Evolutionary conservation across 192 early-diverging fungal species (phyloP), one percentile per base, ranked within the genome.

Genomic region (Coemansia guatemalensis): DNA sequence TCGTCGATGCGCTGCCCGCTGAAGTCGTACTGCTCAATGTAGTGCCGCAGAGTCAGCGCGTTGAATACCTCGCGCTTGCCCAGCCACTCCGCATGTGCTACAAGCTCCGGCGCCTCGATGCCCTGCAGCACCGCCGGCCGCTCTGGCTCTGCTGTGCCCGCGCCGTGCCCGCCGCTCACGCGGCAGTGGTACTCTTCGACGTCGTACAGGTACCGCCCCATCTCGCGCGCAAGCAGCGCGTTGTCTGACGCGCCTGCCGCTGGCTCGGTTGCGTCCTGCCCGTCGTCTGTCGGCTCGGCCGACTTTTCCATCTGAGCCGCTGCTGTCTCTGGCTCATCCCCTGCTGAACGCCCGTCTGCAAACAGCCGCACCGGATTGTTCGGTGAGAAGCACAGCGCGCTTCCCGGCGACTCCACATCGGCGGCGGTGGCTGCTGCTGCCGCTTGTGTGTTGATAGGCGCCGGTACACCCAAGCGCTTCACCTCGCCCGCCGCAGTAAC

Each of bases 1-100:
- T 83, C 75, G 64, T 96, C 94, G 17, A 98, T 72, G 24, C 86
- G 81, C 64, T 86, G 68, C 25, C 75, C 81, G 8, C 60, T 41
- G 62, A 93, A 95, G 64, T 93, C 88, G 81, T 89, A 95, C 71
- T 85, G 74, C n/a, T 82, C 66, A 77, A 98, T 89, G 71, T 93
- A 98, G 32, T 78, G 75, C 17, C 60, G 58, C 48, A 95, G 72
- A 0, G 88, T 80, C 24, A 64, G 73, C 2, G 75, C 73, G 56
- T 91, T 84, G 32, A 88, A 82, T 1, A 78, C 58, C 61, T 86
- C 85, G 14, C 84, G 80, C 66, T 78, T 82, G 9, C 76, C 79
- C 26, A 82, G 76, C 71, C 69, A 84, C 65, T 82, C 80, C 0
- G 77, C 72, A 25, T 78, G 77, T 53, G 72, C 67, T 6, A 69